Conservation (phyloP, 345 rosid genomes). For the Euphorbia pulcherrima region DNA sequence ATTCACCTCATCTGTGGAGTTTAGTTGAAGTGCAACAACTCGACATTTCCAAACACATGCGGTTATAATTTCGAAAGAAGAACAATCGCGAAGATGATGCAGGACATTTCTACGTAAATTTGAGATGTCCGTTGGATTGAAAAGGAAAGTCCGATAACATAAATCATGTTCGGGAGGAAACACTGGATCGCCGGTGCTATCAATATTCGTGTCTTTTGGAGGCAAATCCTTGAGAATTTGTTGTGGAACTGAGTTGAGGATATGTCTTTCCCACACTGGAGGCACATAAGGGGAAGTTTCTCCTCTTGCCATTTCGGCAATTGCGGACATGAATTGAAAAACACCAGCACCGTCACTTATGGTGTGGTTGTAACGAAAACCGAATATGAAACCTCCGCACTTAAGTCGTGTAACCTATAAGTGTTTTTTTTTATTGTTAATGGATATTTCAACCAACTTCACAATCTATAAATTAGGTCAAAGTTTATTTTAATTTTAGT, state of each 20-base stretch:
- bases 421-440: neutral
- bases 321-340: constrained; percentile 9
- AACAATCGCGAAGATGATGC: neutral
- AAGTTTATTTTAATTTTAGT: neutral
- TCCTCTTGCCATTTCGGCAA: constrained; percentile 19
- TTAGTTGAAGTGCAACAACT: constrained; percentile 9
- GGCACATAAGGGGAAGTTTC: neutral
- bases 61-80: constrained; percentile 19
- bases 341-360: constrained; percentile 17
- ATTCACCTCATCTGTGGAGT: constrained; percentile 15
- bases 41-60: constrained; percentile 35
- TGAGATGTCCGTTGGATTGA: constrained; percentile 9
- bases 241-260: constrained; percentile 11
- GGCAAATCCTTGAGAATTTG: too few relatives aligned
- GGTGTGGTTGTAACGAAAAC: constrained; percentile 16
- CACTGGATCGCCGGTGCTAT: neutral
- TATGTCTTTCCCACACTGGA: constrained; percentile 19
- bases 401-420: constrained; percentile 21
- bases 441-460: neutral
- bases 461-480: neutral
- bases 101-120: constrained; percentile 14
- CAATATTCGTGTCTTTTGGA: constrained; percentile 3
- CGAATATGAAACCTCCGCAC: constrained; percentile 20
- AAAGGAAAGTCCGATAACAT: constrained; percentile 12
- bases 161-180: constrained; percentile 8